Evolutionary conservation across 306 rosid species (phyloP).

Genomic region (Corylus americana): DNA sequence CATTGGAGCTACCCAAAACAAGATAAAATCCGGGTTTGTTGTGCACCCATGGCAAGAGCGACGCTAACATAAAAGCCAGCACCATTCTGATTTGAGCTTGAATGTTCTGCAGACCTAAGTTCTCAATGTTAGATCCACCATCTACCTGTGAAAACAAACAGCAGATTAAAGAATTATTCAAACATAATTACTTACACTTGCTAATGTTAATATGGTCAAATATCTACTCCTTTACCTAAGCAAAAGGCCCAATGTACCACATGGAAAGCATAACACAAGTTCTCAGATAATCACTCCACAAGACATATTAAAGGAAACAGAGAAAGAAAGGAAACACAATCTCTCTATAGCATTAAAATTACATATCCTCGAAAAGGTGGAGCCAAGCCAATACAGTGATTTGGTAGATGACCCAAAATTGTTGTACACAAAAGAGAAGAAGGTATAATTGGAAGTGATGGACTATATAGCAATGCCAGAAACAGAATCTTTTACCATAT

Average conservation of each 20-base stretch:
- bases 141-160: conserved; percentile 60
- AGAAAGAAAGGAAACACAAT: background rate
- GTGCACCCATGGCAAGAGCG: conserved; percentile 99
- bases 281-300: background rate
- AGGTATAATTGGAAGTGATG: background rate
- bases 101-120: conserved; percentile 88
- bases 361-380: background rate
- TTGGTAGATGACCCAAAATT: background rate
- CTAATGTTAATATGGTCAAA: background rate
- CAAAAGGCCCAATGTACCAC: background rate
- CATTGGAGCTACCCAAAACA: conserved; percentile 92
- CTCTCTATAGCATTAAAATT: conserved; percentile 5
- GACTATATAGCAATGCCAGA: background rate
- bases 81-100: conserved; percentile 97
- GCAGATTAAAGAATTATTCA: conserved; percentile 7
- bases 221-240: background rate
- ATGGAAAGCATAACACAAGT: background rate
- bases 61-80: conserved; percentile 94
- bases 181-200: background rate
- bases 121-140: conserved; percentile 88
- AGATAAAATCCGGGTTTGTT: conserved; percentile 84
- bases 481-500: conserved; percentile 58
- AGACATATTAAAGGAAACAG: no score
- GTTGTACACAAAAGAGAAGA: conserved; percentile 7
- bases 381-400: background rate